Conservation (phyloP, 305 asterid species). For the Plantago lanceolata region DNA sequence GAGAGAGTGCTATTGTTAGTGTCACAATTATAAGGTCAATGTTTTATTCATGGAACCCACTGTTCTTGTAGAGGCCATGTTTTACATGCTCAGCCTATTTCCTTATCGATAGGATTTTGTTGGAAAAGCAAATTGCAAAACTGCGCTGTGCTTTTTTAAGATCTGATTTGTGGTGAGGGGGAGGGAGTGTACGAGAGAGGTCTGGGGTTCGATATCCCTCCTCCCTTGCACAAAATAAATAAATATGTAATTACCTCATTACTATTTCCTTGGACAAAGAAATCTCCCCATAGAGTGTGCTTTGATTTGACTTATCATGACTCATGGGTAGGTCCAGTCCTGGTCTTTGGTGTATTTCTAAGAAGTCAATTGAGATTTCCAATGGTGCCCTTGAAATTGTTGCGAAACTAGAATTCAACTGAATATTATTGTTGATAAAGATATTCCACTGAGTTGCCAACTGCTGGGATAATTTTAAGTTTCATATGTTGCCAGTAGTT, state of each 20-base stretch:
- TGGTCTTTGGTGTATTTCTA: too few species aligned
- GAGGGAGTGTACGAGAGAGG: neutral
- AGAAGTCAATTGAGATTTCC: too few species aligned
- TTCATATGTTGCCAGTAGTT: neutral
- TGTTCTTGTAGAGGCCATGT: neutral
- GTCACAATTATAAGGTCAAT: neutral
- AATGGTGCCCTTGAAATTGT: too few species aligned
- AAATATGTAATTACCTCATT: neutral
- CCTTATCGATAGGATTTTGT: neutral
- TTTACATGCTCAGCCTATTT: neutral
- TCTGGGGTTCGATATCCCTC: neutral
- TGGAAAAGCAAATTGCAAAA: neutral
- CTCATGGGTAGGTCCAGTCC: too few species aligned
- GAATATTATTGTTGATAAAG: constrained; percentile 1
- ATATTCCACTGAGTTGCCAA: neutral
- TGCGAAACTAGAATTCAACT: neutral
- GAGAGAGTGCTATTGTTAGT: constrained; percentile 1
- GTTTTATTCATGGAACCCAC: neutral
- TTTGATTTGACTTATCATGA: too few species aligned
- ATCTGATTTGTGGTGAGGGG: neutral
- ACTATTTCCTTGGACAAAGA: neutral
- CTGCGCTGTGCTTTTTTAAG: neutral
- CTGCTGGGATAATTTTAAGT: neutral
- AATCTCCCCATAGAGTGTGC: neutral
- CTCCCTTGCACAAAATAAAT: neutral